Conservation (phyloP, 768 basidiomycete genomes). For the Termitomyces bulborhizus region DNA sequence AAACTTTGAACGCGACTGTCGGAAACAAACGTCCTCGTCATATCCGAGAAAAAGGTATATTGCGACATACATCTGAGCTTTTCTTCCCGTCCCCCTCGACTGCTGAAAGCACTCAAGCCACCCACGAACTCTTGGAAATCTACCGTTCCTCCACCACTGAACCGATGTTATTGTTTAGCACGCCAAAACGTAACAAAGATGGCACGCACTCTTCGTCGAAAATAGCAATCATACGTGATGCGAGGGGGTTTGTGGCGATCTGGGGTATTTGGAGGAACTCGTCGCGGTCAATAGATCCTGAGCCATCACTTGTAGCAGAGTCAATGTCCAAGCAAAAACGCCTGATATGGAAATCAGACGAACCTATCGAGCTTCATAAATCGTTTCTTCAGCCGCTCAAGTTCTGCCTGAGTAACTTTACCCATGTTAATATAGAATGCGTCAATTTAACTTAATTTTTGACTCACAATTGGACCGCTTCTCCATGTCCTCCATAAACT, state of each 20-base stretch:
- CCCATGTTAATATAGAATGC: conserved; percentile 5
- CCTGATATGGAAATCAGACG: background rate
- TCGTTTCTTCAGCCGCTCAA: conserved; percentile 94
- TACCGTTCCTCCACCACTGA: conserved; percentile 94
- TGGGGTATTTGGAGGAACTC: conserved; percentile 99
- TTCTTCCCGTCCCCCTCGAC: conserved; percentile 93
- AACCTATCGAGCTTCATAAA: conserved; percentile 99
- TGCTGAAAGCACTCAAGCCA: conserved; percentile 95
- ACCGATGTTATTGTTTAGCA: conserved; percentile 3
- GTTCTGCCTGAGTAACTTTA: conserved; percentile 88
- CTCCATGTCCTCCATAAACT: conserved; percentile 98
- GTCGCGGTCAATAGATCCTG: conserved; percentile 96
- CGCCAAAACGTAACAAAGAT: conserved; percentile 1
- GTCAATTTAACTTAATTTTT: background rate
- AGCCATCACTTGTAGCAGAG: conserved; percentile 68
- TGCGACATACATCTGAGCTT: conserved; percentile 80
- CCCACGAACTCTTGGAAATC: conserved; percentile 99
- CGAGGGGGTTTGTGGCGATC: conserved; percentile 96
- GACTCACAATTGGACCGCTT: conserved; percentile 93
- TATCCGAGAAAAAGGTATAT: background rate
- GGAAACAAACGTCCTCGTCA: background rate
- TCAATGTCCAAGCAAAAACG: background rate
- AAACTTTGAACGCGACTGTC: conserved; percentile 98
- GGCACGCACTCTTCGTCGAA: conserved; percentile 94
- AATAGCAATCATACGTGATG: conserved; percentile 97